A percentile compares a stretch with the other conserved stretches of the same genome.
Conservation (phyloP, 2,329 filamentous ascomycete species). For the Domatiomyces catenatus region DNA sequence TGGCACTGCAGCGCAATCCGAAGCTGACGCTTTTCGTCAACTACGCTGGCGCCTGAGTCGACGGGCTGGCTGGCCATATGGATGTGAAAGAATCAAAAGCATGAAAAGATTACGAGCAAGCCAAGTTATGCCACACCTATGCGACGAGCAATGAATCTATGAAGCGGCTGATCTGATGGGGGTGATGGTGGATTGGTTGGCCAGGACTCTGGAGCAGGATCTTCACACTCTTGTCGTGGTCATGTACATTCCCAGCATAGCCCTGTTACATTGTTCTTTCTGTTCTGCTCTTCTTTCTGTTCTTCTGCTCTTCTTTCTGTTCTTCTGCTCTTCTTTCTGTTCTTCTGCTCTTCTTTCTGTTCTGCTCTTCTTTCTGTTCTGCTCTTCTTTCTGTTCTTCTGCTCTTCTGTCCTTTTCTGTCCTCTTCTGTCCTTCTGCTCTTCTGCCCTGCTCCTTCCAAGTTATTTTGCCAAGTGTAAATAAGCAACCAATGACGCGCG, state of each 20-base stretch:
- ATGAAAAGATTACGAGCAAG: neutral
- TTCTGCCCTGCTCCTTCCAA: no score
- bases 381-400: no score
- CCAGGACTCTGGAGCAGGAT: neutral
- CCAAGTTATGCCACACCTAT: neutral
- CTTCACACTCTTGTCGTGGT: neutral
- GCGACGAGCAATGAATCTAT: neutral
- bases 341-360: no score
- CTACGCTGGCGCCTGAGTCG: constrained; percentile 6
- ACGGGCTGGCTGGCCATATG: neutral
- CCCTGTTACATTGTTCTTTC: neutral
- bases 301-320: neutral
- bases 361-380: no score
- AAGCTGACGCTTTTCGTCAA: constrained; percentile 53
- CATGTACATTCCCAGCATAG: neutral
- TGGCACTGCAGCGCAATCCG: constrained; percentile 67
- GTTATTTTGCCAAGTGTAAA: neutral
- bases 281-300: no score
- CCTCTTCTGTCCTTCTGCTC: no score
- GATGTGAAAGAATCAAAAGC: neutral
- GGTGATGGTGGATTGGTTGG: neutral
- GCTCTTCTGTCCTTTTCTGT: no score
- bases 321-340: no score
- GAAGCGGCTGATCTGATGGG: neutral
- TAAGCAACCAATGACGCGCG: neutral